Base-by-base conservation (phyloP, 208 protist species). In the Leishmania guyanensis region DNA sequence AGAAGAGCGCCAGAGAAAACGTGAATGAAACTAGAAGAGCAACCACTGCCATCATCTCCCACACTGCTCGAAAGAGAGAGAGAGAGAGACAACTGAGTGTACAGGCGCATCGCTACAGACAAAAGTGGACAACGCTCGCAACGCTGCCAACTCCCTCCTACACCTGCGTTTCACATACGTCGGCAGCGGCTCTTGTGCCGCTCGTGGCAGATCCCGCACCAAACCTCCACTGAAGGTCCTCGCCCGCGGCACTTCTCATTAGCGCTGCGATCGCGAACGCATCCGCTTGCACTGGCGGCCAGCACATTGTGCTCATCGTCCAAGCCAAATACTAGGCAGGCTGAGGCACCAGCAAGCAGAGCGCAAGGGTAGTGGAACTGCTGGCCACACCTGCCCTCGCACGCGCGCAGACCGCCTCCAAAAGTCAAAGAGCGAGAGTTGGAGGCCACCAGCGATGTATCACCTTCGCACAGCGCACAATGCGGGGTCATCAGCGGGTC, bases 311-410 rank as follows among this genome's bases (percentile, higher is more conserved):
- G 54, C 17, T 48, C 50, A 16, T 88, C 83, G 36, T 93, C 88
- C 1, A 92, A 78, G 9, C 90, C 88, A 46, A 88, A 90, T 33
- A 94, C 83, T 22, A 92, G 39, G 62, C 94, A 97, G 33, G 85
- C 85, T 0, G 79, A 73, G 48, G 83, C 74, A 33, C 92, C 92
- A 16, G 94, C 92, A 50, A 97, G 85, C 50, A 94, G 78, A 33
- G 94, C 92, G 78, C 94, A 97, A 46, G 89, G 88, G 66, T 90
- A 91, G 73, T 97, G 94, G 77, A 88, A 94, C 12, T 77, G 68
- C 2, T 79, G 76, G 39, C 81, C 80, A 39, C 88, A 93, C 53
- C 74, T 83, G 33, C 75, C 81, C 50, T 80, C 64, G 56, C 79
- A 82, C 51, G 50, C 29, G 64, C 77, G 77, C 58, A 80, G 70